These are phyloP conservation scores for Globisporangium radiosum DNA, from an alignment of 352 stramenopile species.

Conservation along the genomic window DNA sequence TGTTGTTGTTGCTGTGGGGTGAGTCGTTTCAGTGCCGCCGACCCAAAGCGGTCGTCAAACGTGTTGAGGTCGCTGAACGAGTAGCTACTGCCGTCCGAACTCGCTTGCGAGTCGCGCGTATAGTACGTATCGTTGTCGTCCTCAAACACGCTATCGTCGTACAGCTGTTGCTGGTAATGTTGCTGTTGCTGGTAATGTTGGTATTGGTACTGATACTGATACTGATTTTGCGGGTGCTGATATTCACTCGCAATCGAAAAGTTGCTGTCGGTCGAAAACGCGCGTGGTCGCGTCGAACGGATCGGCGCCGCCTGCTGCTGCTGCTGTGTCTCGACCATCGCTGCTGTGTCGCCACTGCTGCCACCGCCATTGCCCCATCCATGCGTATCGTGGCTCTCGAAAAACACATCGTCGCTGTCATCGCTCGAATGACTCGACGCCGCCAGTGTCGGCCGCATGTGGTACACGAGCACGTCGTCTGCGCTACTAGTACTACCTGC, in stretches of 20 bases:
- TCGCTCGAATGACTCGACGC: slow-evolving; percentile 31
- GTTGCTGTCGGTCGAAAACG: slow-evolving; percentile 38
- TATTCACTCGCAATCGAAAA: slow-evolving; percentile 52
- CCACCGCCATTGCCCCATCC: too few species aligned
- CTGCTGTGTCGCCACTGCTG: too few species aligned
- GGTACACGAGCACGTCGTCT: slow-evolving; percentile 36
- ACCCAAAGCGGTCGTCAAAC: slow-evolving; percentile 32
- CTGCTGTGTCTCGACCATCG: too few species aligned
- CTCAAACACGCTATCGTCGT: not conserved
- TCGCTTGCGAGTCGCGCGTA: slow-evolving; percentile 25
- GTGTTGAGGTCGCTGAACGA: slow-evolving; percentile 57
- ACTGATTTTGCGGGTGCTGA: not conserved
- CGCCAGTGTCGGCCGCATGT: slow-evolving; percentile 23
- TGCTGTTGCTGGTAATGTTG: slow-evolving; percentile 2
- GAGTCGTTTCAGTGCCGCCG: slow-evolving; percentile 18
- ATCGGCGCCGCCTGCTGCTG: too few species aligned
- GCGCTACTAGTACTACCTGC: not conserved
- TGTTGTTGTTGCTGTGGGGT: not conserved
- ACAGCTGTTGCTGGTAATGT: not conserved
- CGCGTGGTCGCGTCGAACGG: slow-evolving; percentile 11
- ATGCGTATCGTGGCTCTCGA: too few species aligned
- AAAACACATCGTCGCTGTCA: not conserved
- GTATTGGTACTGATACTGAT: not conserved
- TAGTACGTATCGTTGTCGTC: slow-evolving; percentile 8
- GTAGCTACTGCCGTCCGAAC: slow-evolving; percentile 44